Evolutionary conservation across 2,329 filamentous ascomycete genomes (phyloP).

Genomic region (Talaromyces atroroseus): DNA sequence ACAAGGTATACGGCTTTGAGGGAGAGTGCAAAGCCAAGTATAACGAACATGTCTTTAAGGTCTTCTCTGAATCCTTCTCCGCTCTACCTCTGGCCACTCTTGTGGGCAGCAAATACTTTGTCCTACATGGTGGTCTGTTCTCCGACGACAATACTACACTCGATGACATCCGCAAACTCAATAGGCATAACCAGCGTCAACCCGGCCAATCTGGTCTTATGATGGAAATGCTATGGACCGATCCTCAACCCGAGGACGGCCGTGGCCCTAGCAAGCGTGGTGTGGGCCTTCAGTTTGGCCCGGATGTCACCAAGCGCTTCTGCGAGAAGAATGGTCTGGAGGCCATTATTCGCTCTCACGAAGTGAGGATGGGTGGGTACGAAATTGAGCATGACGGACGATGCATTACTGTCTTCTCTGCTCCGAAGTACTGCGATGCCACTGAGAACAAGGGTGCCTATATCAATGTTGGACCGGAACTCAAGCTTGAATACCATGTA

Average conservation of each 20-base stretch:
- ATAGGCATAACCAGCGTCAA: conserved; percentile 84
- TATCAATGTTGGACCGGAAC: conserved; percentile 90
- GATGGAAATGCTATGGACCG: conserved; percentile 99
- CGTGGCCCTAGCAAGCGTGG: conserved; percentile 93
- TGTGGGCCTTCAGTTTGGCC: conserved; percentile 93
- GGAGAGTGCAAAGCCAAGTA: conserved; percentile 98
- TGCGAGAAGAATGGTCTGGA: conserved; percentile 93
- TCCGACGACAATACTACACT: conserved; percentile 86
- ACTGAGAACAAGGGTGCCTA: conserved; percentile 98
- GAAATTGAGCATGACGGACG: conserved; percentile 93
- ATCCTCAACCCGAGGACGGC: conserved; percentile 79
- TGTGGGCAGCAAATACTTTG: conserved; percentile 83
- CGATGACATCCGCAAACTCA: conserved; percentile 88
- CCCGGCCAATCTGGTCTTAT: conserved; percentile 91
- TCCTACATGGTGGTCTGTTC: conserved; percentile 91
- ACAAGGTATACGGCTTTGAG: conserved; percentile 95
- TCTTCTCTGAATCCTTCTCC: conserved; percentile 97
- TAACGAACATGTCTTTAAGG: conserved; percentile 89
- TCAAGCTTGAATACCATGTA: conserved; percentile 85
- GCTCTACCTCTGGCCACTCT: conserved; percentile 86
- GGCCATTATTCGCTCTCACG: conserved; percentile 93
- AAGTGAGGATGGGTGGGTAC: conserved; percentile 98
- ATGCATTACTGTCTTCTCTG: conserved; percentile 98
- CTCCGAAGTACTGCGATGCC: conserved; percentile 93
- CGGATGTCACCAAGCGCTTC: conserved; percentile 92